Evolutionary conservation across 139 green algal species (phyloP).

Genomic region (Raphidocelis subcapitata): DNA sequence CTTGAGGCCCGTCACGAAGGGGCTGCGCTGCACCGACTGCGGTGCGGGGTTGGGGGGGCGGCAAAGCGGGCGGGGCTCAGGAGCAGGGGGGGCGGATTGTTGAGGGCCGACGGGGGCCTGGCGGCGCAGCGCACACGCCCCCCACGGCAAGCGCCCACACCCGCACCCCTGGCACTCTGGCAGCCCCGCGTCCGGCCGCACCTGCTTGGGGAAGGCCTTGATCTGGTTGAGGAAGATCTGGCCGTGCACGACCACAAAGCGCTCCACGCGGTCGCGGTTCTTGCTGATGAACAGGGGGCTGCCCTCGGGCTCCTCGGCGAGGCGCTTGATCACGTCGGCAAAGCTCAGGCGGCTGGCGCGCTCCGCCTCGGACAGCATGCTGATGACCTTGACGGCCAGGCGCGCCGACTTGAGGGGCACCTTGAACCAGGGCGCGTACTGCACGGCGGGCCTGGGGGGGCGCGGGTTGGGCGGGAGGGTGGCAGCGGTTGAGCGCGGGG

Average conservation of each 20-base stretch:
- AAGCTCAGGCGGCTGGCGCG: constrained; percentile 79
- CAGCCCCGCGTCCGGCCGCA: background rate
- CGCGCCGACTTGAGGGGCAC: constrained; percentile 72
- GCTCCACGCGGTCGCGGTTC: constrained; percentile 70
- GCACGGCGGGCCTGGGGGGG: constrained; percentile 36
- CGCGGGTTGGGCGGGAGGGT: background rate
- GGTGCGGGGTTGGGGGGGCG: constrained; percentile 10
- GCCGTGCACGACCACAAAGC: constrained; percentile 91
- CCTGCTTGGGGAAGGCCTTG: constrained; percentile 65
- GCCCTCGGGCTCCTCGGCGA: constrained; percentile 49
- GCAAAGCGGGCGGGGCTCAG: too few species aligned
- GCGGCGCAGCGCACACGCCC: too few species aligned
- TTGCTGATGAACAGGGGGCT: constrained; percentile 64
- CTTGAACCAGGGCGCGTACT: constrained; percentile 83
- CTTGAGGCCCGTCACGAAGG: constrained; percentile 73
- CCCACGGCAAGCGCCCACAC: too few species aligned
- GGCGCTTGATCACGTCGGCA: constrained; percentile 65
- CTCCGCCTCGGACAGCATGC: constrained; percentile 57
- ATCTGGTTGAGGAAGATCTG: constrained; percentile 95
- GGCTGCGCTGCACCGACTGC: constrained; percentile 49
- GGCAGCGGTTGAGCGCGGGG: background rate
- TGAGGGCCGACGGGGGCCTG: too few species aligned
- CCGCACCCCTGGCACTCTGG: too few species aligned
- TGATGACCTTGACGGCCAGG: constrained; percentile 69
- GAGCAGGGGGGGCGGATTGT: too few species aligned